These are phyloP conservation scores for Ogataea siamensis DNA, from an alignment of 805 yeast species.

Conservation along the genomic window DNA sequence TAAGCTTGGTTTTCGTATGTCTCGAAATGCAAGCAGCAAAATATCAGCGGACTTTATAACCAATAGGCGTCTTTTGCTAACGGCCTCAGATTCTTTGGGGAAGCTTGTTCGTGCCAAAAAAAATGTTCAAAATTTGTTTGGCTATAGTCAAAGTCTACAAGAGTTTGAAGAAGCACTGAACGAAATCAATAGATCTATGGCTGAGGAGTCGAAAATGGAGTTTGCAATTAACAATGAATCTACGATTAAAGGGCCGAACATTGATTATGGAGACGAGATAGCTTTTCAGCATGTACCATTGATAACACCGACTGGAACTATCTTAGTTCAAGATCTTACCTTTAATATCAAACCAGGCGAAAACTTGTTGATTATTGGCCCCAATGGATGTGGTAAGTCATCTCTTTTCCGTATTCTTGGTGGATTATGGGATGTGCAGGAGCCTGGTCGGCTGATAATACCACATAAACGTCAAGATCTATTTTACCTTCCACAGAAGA, in stretches of 20 bases:
- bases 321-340: slow-evolving; percentile 60
- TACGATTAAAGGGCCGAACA: slow-evolving; percentile 33
- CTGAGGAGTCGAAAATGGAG: slow-evolving; percentile 25
- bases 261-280: slow-evolving; percentile 54
- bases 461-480: slow-evolving; percentile 66
- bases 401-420: slow-evolving; percentile 88
- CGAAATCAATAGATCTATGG: slow-evolving; percentile 39
- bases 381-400: slow-evolving; percentile 95
- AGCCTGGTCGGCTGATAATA: slow-evolving; percentile 53
- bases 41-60: slow-evolving; percentile 85
- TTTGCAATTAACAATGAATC: slow-evolving; percentile 21
- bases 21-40: slow-evolving; percentile 31
- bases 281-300: slow-evolving; percentile 76
- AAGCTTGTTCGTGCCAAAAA: slow-evolving; percentile 81
- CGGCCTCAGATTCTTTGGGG: slow-evolving; percentile 87
- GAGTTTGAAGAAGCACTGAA: slow-evolving; percentile 65
- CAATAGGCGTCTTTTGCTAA: slow-evolving; percentile 75
- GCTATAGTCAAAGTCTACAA: slow-evolving; percentile 73
- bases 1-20: slow-evolving; percentile 42
- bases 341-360: slow-evolving; percentile 79
- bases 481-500: slow-evolving; percentile 90
- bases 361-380: slow-evolving; percentile 87
- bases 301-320: slow-evolving; percentile 80
- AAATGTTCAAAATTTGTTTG: slow-evolving; percentile 77
- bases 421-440: slow-evolving; percentile 84